Evolutionary conservation across 805 yeast species (phyloP).

Genomic region (Candida stauntonica): DNA sequence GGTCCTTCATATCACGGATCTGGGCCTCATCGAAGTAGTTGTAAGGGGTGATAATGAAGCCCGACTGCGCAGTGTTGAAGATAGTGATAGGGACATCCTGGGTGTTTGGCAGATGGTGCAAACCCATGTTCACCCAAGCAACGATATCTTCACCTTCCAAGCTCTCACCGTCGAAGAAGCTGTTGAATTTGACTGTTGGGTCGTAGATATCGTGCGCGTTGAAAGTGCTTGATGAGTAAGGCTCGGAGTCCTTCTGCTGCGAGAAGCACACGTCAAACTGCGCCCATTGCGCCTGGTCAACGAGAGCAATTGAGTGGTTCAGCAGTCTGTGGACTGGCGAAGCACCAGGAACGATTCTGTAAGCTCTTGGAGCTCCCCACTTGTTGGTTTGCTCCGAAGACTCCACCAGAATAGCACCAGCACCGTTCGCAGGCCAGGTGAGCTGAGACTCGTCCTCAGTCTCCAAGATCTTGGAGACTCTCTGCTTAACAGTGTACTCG

Average conservation of each 20-base stretch:
- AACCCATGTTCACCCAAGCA: conserved; percentile 28
- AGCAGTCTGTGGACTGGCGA: conserved; percentile 22
- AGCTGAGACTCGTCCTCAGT: conserved; percentile 21
- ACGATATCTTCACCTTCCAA: conserved; percentile 28
- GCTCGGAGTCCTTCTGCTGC: conserved; percentile 25
- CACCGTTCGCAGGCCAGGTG: conserved; percentile 23
- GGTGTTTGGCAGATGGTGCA: conserved; percentile 29
- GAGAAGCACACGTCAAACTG: conserved; percentile 22
- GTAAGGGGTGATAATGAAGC: conserved; percentile 26
- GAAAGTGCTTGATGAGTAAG: conserved; percentile 21
- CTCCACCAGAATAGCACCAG: conserved; percentile 25
- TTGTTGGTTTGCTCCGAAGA: conserved; percentile 22
- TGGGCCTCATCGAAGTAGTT: conserved; percentile 27
- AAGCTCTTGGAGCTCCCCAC: conserved; percentile 29
- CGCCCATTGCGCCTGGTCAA: conserved; percentile 26
- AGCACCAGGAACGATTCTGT: conserved; percentile 24
- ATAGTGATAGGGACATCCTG: conserved; percentile 29
- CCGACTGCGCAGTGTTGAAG: conserved; percentile 25
- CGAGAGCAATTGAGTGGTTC: conserved; percentile 15
- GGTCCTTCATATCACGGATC: conserved; percentile 24
- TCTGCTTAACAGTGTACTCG: conserved; percentile 19
- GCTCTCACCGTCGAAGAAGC: conserved; percentile 26
- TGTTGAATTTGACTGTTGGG: conserved; percentile 23
- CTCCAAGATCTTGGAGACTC: conserved; percentile 13
- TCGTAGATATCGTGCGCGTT: conserved; percentile 23